Evolutionary conservation across 129 eudicot species (phyloP).

Genomic region (Escallonia herrerae): DNA sequence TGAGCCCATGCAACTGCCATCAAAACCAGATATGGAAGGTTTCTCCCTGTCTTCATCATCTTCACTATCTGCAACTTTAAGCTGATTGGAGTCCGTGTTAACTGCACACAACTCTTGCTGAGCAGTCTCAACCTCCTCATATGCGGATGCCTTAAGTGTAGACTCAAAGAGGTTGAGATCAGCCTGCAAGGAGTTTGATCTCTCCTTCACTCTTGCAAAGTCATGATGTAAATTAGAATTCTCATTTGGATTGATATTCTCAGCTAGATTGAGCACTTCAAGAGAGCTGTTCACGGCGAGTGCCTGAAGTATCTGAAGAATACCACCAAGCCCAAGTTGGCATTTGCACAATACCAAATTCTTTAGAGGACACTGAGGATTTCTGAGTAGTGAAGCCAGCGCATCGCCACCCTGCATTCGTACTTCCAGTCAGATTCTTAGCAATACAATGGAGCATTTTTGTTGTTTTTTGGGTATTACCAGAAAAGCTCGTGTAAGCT

Average conservation of each 20-base stretch:
- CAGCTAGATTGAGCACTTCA: conserved; percentile 76
- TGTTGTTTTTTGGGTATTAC: background rate
- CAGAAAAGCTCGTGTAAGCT: background rate
- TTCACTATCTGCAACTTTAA: conserved; percentile 86
- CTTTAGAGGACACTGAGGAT: conserved; percentile 45
- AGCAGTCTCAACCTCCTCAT: conserved; percentile 16
- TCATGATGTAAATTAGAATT: background rate
- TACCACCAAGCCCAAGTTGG: conserved; percentile 50
- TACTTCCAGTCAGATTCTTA: conserved; percentile 13
- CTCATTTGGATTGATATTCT: conserved; percentile 35
- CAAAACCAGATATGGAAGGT: conserved; percentile 13
- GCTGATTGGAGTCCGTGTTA: conserved; percentile 23
- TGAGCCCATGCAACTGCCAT: conserved; percentile 16
- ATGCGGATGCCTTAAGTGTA: conserved; percentile 13
- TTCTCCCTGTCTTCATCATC: conserved; percentile 15
- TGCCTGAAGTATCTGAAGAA: conserved; percentile 47
- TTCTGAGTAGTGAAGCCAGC: conserved; percentile 50
- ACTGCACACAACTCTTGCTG: conserved; percentile 12
- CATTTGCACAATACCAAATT: conserved; percentile 48
- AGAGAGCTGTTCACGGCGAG: conserved; percentile 44
- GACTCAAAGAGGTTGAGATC: conserved; percentile 5
- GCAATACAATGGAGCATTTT: background rate
- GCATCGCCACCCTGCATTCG: conserved; percentile 54
- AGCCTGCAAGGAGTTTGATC: conserved; percentile 11
- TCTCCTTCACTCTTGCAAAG: background rate